A percentile compares a stretch with the other conserved stretches of the same genome.
Evolutionary conservation across 768 basidiomycete species (phyloP).

Genomic region (Ramaria rubella): DNA sequence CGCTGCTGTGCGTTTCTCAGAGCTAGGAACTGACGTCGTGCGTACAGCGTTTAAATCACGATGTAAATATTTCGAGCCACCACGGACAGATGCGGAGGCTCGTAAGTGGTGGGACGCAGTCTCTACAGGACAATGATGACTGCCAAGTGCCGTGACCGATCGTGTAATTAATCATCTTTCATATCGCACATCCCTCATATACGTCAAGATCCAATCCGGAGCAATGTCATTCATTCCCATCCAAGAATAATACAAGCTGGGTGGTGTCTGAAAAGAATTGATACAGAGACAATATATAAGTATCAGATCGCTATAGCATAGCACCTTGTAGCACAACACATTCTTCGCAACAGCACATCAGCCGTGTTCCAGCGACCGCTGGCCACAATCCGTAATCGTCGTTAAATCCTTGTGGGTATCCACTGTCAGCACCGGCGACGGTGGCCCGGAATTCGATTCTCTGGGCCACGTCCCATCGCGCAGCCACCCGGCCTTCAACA

Average conservation of each 20-base stretch:
- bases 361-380: too few species aligned
- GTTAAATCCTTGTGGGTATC: not conserved
- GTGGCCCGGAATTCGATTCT: slow-evolving; percentile 36
- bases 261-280: too few species aligned
- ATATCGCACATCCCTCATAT: not conserved
- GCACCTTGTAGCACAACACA: too few species aligned
- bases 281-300: too few species aligned
- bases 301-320: too few species aligned
- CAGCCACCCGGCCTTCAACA: slow-evolving; percentile 69
- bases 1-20: slow-evolving; percentile 19
- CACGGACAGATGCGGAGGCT: slow-evolving; percentile 24
- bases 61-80: slow-evolving; percentile 73
- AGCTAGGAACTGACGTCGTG: slow-evolving; percentile 6
- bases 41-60: slow-evolving; percentile 65
- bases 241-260: too few species aligned
- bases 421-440: slow-evolving; percentile 26
- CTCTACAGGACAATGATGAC: slow-evolving; percentile 5
- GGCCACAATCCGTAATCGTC: too few species aligned
- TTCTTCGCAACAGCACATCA: too few species aligned
- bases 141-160: not conserved
- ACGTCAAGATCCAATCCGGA: not conserved
- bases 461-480: slow-evolving; percentile 71
- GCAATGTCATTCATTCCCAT: too few species aligned
- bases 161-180: not conserved
- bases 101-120: slow-evolving; percentile 21